Evolutionary conservation across 495 filamentous ascomycete genomes (phyloP).

Genomic region (Immersiella caudata): DNA sequence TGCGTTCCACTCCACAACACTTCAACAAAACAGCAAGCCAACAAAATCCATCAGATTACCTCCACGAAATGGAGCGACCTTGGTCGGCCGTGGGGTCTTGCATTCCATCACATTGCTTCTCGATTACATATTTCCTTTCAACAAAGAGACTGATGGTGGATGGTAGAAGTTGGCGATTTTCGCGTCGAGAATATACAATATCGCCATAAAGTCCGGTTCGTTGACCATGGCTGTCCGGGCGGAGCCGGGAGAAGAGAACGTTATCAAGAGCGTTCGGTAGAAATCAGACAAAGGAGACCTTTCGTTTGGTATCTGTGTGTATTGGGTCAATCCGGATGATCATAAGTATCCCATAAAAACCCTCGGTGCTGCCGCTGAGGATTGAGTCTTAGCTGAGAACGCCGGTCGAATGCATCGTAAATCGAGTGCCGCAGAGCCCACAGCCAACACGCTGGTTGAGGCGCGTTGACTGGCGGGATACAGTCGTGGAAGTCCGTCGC

Average conservation of each 20-base stretch:
- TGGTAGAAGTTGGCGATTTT: not conserved
- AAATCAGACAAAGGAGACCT: not conserved
- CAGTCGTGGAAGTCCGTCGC: not conserved
- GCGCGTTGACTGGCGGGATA: not conserved
- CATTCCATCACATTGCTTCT: slow-evolving; percentile 6
- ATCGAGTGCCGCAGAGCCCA: not conserved
- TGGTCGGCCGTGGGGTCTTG: not conserved
- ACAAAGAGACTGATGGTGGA: slow-evolving; percentile 9
- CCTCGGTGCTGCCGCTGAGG: not conserved
- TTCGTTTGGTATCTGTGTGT: not conserved
- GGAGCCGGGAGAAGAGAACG: not conserved
- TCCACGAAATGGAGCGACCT: not conserved
- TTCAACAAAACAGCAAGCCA: not conserved
- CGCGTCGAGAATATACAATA: not conserved
- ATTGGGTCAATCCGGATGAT: not conserved
- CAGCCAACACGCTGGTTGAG: not conserved
- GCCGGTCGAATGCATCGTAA: slow-evolving; percentile 1
- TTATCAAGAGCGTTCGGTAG: not conserved
- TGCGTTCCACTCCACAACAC: not conserved
- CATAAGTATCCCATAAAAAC: not conserved
- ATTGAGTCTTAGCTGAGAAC: not conserved
- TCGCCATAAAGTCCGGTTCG: not conserved
- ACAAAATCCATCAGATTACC: not conserved
- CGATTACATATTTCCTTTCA: slow-evolving; percentile 38
- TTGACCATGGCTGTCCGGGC: not conserved